Conservation (phyloP, 768 basidiomycete species). For the Tubosaeta sp. region DNA sequence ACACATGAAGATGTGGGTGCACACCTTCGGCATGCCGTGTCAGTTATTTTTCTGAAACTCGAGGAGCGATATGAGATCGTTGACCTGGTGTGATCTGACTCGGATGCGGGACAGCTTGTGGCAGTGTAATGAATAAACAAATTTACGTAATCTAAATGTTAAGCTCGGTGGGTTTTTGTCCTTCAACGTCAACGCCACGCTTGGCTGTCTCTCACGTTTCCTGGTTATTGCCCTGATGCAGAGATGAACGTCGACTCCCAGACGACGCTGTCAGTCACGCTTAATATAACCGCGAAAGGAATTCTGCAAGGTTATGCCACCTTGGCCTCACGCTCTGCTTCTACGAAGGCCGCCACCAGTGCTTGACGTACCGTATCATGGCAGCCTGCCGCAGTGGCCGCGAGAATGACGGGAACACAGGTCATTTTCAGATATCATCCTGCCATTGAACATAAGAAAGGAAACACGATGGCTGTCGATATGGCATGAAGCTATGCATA, state of each 20-base stretch:
- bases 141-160: neutral
- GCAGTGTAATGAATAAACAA: slow-evolving; percentile 10
- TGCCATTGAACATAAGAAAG: neutral
- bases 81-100: neutral
- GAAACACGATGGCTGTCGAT: no score
- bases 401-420: neutral
- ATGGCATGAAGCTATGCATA: neutral
- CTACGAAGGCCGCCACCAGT: no score
- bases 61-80: neutral
- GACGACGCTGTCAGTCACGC: neutral
- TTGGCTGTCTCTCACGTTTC: neutral
- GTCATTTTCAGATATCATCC: slow-evolving; percentile 1
- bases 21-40: slow-evolving; percentile 25
- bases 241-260: neutral
- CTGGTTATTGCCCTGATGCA: neutral
- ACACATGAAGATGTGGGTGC: neutral
- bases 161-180: neutral
- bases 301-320: neutral
- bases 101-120: neutral
- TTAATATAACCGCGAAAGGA: neutral
- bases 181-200: neutral
- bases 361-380: neutral
- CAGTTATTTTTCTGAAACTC: neutral
- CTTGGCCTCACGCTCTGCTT: neutral
- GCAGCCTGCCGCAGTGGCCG: neutral